These are phyloP conservation scores for Globisporangium splendens DNA, from an alignment of 352 stramenopile species.

Conservation along the genomic window DNA sequence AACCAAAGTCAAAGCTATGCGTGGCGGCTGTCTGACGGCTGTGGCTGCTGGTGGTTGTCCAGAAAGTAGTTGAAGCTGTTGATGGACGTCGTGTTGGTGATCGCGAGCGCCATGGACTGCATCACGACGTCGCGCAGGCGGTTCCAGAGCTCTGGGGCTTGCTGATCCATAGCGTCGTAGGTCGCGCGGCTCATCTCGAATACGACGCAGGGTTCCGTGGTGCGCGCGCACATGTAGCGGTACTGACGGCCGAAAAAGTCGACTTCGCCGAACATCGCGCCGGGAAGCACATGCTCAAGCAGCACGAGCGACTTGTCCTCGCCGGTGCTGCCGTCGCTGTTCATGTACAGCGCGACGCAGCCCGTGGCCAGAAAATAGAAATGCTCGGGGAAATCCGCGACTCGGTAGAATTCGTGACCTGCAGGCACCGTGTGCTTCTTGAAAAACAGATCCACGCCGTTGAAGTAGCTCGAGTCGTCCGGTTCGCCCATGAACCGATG, in stretches of 20 bases:
- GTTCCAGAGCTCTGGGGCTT: constrained; percentile 61
- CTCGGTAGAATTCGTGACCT: constrained; percentile 73
- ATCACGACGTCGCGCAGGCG: constrained; percentile 79
- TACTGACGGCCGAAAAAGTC: constrained; percentile 81
- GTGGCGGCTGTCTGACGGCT: neutral
- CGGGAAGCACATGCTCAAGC: constrained; percentile 68
- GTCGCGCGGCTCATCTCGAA: constrained; percentile 65
- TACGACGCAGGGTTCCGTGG: constrained; percentile 52
- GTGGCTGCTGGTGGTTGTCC: no score
- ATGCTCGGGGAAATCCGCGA: constrained; percentile 47
- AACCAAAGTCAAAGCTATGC: neutral
- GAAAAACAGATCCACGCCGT: constrained; percentile 66
- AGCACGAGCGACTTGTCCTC: constrained; percentile 41
- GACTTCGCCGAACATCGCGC: constrained; percentile 84
- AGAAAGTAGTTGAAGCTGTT: constrained; percentile 44
- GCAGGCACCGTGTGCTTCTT: constrained; percentile 41
- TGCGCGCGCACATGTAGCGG: constrained; percentile 54
- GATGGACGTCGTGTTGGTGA: constrained; percentile 72
- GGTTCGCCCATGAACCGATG: constrained; percentile 78
- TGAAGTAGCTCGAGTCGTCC: constrained; percentile 65
- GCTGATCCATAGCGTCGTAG: constrained; percentile 61
- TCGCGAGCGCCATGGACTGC: constrained; percentile 76
- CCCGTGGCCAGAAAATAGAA: constrained; percentile 81
- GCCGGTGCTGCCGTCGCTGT: constrained; percentile 54
- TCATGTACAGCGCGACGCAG: constrained; percentile 73